Percentiles rank a stretch among this genome's conserved stretches.
phyloP scores from a whole-genome alignment of 805 yeast species.

The Metschnikowia peoriensis region DNA sequence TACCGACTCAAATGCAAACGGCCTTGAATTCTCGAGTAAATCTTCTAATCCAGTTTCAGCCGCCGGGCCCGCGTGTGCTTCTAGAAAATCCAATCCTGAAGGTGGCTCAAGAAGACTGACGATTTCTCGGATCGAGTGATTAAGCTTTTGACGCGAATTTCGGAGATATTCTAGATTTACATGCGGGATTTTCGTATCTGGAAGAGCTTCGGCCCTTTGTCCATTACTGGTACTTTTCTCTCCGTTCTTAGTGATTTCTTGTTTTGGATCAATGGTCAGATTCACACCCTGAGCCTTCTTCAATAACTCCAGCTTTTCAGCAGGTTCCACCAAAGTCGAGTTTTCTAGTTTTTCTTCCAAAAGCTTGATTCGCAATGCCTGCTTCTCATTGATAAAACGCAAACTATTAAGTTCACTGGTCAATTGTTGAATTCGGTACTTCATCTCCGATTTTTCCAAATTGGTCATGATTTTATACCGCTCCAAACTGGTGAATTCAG shows the following conservation, averaged over 20 bases:
- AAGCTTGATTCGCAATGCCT: conserved; percentile 36
- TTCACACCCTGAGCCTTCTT: background rate
- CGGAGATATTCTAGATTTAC: conserved; percentile 17
- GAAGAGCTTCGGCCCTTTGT: background rate
- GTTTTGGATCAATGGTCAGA: background rate
- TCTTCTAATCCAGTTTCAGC: conserved; percentile 9
- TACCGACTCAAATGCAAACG: conserved; percentile 2
- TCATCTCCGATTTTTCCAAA: conserved; percentile 52
- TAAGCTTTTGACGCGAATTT: conserved; percentile 15
- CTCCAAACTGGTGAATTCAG: conserved; percentile 51
- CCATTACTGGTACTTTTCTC: background rate
- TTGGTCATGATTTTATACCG: conserved; percentile 48
- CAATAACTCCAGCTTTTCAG: background rate
- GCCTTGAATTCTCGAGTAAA: conserved; percentile 11
- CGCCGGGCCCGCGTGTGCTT: conserved; percentile 2
- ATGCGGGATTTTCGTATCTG: conserved; percentile 12
- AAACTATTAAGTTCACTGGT: conserved; percentile 52
- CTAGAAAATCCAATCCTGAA: conserved; percentile 6
- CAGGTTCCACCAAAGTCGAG: background rate
- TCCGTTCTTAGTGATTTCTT: background rate
- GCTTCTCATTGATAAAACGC: conserved; percentile 40
- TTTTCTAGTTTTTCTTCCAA: conserved; percentile 28
- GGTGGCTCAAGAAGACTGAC: conserved; percentile 19
- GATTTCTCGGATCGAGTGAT: conserved; percentile 16
- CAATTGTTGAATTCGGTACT: conserved; percentile 48